A percentile compares a stretch with the other conserved stretches of the same genome.
phyloP scores from a whole-genome alignment of 163 green algal genomes.

The Chlamydomonas reinhardtii region DNA sequence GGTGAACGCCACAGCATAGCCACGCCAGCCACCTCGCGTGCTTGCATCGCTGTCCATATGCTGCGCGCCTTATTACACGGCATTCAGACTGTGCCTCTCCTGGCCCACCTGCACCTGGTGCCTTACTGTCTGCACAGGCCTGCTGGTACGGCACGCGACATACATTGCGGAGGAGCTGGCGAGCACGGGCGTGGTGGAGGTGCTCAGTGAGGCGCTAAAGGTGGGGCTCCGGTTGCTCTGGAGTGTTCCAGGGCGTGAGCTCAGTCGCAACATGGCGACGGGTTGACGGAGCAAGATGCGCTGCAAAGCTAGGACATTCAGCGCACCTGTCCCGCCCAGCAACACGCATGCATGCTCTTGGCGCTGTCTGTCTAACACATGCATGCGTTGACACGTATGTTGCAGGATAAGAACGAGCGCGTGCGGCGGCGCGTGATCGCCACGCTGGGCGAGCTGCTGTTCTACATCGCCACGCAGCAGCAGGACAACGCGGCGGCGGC shows the following conservation, averaged over 20 bases:
- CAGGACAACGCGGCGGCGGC: constrained; percentile 56
- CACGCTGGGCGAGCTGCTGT: constrained; percentile 94
- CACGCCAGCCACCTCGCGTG: not conserved
- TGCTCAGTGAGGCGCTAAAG: constrained; percentile 80
- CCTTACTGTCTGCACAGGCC: not conserved
- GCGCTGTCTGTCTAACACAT: too few species aligned
- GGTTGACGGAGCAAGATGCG: too few species aligned
- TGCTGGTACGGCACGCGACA: constrained; percentile 89
- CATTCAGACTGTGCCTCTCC: too few species aligned
- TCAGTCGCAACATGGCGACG: too few species aligned
- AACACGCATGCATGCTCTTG: too few species aligned
- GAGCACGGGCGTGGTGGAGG: constrained; percentile 75
- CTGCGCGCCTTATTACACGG: too few species aligned
- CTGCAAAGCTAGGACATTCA: not conserved
- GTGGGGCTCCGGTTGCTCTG: constrained; percentile 36
- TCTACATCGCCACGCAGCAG: constrained; percentile 93
- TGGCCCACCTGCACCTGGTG: too few species aligned
- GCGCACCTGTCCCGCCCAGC: too few species aligned
- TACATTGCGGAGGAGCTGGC: constrained; percentile 83
- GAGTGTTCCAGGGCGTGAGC: too few species aligned
- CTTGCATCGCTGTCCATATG: too few species aligned
- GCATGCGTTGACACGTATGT: not conserved
- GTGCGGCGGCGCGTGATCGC: constrained; percentile 86
- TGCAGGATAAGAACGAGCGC: constrained; percentile 72
- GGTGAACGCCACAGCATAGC: not conserved